Evolutionary conservation across 306 rosid genomes (phyloP).

Genomic region (Ormosia emarginata): DNA sequence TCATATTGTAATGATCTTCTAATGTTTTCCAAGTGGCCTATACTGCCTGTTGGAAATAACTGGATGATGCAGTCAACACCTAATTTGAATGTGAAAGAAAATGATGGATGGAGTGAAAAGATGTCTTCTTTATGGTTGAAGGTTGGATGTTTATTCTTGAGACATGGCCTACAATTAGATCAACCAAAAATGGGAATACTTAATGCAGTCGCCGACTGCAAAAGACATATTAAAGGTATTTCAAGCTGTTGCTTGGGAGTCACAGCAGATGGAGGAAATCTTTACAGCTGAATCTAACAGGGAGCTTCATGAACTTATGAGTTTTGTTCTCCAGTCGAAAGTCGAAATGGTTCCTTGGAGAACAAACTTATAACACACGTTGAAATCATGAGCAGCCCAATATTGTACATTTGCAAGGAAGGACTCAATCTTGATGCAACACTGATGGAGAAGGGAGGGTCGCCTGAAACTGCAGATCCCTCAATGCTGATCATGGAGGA

Average conservation of each 20-base stretch:
- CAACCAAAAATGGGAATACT: constrained; percentile 72
- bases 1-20: constrained; percentile 73
- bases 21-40: constrained; percentile 88
- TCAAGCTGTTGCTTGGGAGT: constrained; percentile 71
- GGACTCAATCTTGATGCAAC: no score
- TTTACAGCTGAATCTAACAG: constrained; percentile 72
- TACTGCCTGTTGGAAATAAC: constrained; percentile 72
- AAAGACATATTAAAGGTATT: constrained; percentile 69
- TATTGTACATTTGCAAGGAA: no score
- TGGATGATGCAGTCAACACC: constrained; percentile 68
- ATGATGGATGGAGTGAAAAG: constrained; percentile 98
- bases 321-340: constrained; percentile 92
- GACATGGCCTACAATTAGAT: constrained; percentile 65
- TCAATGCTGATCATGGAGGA: no score
- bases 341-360: constrained; percentile 65
- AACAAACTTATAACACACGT: constrained; percentile 53
- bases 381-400: constrained; percentile 21
- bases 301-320: constrained; percentile 89
- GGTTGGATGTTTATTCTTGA: constrained; percentile 83
- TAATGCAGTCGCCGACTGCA: constrained; percentile 80
- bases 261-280: constrained; percentile 63
- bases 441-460: no score
- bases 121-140: constrained; percentile 79
- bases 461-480: no score
- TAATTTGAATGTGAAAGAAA: constrained; percentile 72